These are phyloP conservation scores for Cornus controversa DNA, from an alignment of 148 eudicot genomes.

Conservation along the genomic window DNA sequence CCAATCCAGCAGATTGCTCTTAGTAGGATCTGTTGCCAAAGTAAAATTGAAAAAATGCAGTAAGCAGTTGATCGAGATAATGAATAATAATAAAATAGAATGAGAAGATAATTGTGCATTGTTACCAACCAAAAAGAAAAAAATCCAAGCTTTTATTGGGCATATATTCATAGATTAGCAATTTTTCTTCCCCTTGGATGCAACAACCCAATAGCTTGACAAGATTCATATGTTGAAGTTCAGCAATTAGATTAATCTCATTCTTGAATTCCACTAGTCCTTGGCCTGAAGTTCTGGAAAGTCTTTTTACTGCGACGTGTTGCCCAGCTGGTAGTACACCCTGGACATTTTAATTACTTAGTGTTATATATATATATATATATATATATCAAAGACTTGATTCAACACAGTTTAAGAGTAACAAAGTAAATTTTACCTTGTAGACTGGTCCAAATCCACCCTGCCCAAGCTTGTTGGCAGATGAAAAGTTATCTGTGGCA, in stretches of 20 bases:
- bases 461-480: background rate
- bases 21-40: slow-evolving; percentile 10
- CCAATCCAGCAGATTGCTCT: slow-evolving; percentile 4
- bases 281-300: slow-evolving; percentile 9
- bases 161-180: no score
- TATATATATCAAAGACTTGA: no score
- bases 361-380: no score
- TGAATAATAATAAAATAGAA: no score
- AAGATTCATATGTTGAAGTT: slow-evolving; percentile 16
- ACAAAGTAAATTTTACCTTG: background rate
- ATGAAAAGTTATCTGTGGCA: background rate
- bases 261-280: slow-evolving; percentile 11
- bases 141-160: background rate
- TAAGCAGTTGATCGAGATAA: no score
- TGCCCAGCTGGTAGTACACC: background rate
- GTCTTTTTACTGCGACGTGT: slow-evolving; percentile 3
- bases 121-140: slow-evolving; percentile 3
- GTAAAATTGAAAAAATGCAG: no score
- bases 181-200: no score
- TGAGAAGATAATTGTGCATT: no score
- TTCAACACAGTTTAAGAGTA: no score
- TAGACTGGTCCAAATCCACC: background rate
- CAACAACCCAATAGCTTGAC: slow-evolving; percentile 7
- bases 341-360: background rate
- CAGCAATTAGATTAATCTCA: slow-evolving; percentile 5